Evolutionary conservation across 352 stramenopile species (phyloP), one percentile per base, ranked within the genome.

Genomic region (Pythium myriotylum): DNA sequence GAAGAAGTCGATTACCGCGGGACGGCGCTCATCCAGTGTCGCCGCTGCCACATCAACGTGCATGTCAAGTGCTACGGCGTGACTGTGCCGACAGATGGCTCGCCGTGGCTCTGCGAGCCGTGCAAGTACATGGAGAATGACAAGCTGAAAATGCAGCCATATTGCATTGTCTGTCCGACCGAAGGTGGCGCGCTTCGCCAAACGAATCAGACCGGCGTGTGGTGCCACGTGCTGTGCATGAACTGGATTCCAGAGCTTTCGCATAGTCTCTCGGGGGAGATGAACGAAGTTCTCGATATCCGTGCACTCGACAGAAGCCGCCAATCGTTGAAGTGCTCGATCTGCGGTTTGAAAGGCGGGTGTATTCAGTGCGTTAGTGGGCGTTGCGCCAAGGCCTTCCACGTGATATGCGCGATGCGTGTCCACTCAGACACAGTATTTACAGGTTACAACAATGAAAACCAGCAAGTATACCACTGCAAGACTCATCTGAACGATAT

Each of bases 301-400:
- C 67, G 76, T 9, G 56, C 77, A 35, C 61, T 96, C 22, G 80
- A 95, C 42, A 67, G 64, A 23, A 93, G 78, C 27, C 81, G 89
- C 37, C 88, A 85, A 50, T 71, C 65, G 5, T 67, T 97, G 24
- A 85, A 84, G 33, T 97, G 88, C 60, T 45, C 86, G 14, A 67
- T 97, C n/a, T 97, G 89, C 49, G 79, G 83, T n/a, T 58, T 84
- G 32, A 84, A 86, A 26, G 84, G 88, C 49, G 82, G 80, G 7
- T 96, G 88, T 62, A 95, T 96, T 55, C 89, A 97, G 67, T 97
- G 89, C 57, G 72, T 92, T 13, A 94, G 82, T 41, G 88, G 86
- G 0, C 84, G 88, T 24, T 97, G 89, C 51, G 75, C 88, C 41
- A 79, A 78, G 49, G 62, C 88, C 16, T 97, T 95, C 68, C 89